phyloP scores from a whole-genome alignment of 139 green algal genomes.

The Coccomyxa sp. region DNA sequence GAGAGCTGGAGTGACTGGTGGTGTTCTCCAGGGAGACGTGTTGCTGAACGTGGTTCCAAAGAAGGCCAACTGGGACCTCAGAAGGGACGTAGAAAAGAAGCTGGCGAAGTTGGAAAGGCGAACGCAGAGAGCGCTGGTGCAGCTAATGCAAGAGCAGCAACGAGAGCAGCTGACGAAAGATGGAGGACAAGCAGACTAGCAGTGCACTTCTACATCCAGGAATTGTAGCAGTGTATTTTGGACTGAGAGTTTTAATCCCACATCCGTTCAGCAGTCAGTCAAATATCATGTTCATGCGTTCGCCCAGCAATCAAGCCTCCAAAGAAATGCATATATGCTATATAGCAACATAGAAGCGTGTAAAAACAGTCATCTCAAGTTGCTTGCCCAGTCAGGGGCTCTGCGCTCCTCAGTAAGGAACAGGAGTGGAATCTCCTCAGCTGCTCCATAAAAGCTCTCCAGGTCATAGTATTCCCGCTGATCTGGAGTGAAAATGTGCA shows the following conservation, averaged over 20 bases:
- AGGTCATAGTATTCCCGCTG: slow-evolving; percentile 64
- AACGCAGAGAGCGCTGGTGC: slow-evolving; percentile 72
- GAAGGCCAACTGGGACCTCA: slow-evolving; percentile 89
- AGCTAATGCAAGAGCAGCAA: slow-evolving; percentile 69
- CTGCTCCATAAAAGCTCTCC: slow-evolving; percentile 56
- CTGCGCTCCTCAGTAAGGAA: neutral
- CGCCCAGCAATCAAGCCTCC: neutral
- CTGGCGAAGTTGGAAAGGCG: slow-evolving; percentile 74
- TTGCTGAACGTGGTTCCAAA: slow-evolving; percentile 73
- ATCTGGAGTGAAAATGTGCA: slow-evolving; percentile 56
- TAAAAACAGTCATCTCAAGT: too few species aligned
- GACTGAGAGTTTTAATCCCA: neutral
- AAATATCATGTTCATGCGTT: neutral
- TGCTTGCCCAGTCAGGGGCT: too few species aligned
- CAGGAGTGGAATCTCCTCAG: slow-evolving; percentile 43
- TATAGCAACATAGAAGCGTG: too few species aligned
- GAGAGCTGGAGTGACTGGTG: neutral
- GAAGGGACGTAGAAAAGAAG: slow-evolving; percentile 70
- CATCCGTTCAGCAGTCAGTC: neutral
- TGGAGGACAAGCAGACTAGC: neutral
- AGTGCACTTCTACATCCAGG: neutral
- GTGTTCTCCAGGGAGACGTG: neutral
- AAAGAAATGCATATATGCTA: too few species aligned
- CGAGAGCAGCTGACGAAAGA: slow-evolving; percentile 29
- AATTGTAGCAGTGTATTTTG: neutral